Percentiles rank a stretch among this genome's conserved stretches.
phyloP scores from a whole-genome alignment of 306 rosid genomes.

The Gastrolobium bilobum region DNA sequence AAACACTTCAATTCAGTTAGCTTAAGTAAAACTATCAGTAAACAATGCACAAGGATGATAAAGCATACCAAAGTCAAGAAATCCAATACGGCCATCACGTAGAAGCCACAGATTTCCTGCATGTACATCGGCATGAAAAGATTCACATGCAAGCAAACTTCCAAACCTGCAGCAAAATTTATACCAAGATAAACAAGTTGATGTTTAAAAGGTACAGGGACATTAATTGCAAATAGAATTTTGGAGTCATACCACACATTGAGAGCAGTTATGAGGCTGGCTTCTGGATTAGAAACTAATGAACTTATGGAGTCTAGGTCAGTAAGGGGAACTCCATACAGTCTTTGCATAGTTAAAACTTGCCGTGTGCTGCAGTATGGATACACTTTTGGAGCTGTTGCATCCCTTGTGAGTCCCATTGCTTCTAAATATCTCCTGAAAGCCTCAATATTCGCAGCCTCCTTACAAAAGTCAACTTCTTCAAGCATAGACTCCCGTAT shows the following conservation, averaged over 20 bases:
- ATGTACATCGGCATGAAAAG: slow-evolving; percentile 98
- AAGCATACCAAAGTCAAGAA: slow-evolving; percentile 93
- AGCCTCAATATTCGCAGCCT: slow-evolving; percentile 91
- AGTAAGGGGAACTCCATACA: slow-evolving; percentile 96
- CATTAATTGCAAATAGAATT: slow-evolving; percentile 1
- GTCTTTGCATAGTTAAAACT: slow-evolving; percentile 90
- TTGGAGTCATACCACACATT: slow-evolving; percentile 80
- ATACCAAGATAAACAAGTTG: slow-evolving; percentile 41
- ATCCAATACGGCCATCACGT: slow-evolving; percentile 96
- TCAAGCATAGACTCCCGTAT: slow-evolving; percentile 96
- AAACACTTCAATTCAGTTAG: slow-evolving; percentile 19
- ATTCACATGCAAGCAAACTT: slow-evolving; percentile 97
- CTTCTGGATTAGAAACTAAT: slow-evolving; percentile 86
- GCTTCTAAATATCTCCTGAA: slow-evolving; percentile 90
- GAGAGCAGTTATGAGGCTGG: slow-evolving; percentile 91
- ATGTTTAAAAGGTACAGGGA: slow-evolving; percentile 34
- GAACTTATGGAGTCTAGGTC: slow-evolving; percentile 89
- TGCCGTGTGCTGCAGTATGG: slow-evolving; percentile 77
- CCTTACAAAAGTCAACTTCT: slow-evolving; percentile 97
- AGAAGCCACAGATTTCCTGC: slow-evolving; percentile 96
- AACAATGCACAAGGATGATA: slow-evolving; percentile 34
- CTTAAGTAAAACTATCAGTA: slow-evolving; percentile 30
- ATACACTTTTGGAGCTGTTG: slow-evolving; percentile 96
- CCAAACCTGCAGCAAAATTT: slow-evolving; percentile 82
- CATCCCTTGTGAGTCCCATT: slow-evolving; percentile 84